Evolutionary conservation across 2,329 filamentous ascomycete genomes (phyloP), one percentile per base, ranked within the genome.

Genomic region (Neofusicoccum laricinum): DNA sequence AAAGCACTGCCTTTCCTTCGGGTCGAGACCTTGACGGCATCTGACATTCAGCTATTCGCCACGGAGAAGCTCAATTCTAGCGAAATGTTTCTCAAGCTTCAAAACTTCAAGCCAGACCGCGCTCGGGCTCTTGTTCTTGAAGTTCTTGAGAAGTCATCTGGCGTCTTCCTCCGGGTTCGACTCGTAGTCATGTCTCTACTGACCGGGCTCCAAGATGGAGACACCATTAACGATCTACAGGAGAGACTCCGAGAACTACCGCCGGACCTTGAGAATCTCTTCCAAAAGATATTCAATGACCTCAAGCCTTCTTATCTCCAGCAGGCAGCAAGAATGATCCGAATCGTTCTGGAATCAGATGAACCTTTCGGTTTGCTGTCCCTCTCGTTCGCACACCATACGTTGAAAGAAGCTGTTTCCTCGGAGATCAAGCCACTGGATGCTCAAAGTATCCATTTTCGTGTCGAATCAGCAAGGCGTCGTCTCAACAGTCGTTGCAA

Each of bases 161-260:
- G 69, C 1, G 66, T 70, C 0, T 71, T 71, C 48, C 58, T 70
- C 0, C 71, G 68, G 69, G 68, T 70, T 12, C 17, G 53, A 30
- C 59, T 71, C 1, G 69, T 69, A 0, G 67, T 68, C 0, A 15
- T 49, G n/a, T 68, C 65, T 5, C 48, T 71, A 2, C 50, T 67
- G 2, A 57, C 53, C 8, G 67, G 66, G 1, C 45, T 71, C 2
- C 41, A 19, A 1, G 59, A 70, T 32, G 64, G 49, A 2, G 67
- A 71, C 43, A 66, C 21, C 1, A 32, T 68, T 1, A 40, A 38
- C 2, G 61, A 66, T 15, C 40, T 70, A 11, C 58, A 63, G 25
- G 17, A 40, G 2, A 57, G 64, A 4, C 46, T 71, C 0, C 36
- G 65, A 8, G n/a, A 17, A 0, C 45, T 71, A 0, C 69, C 69